A percentile compares a stretch with the other conserved stretches of the same genome.
Conservation (phyloP, 2,329 filamentous ascomycete genomes). For the Colletotrichum sp. region DNA sequence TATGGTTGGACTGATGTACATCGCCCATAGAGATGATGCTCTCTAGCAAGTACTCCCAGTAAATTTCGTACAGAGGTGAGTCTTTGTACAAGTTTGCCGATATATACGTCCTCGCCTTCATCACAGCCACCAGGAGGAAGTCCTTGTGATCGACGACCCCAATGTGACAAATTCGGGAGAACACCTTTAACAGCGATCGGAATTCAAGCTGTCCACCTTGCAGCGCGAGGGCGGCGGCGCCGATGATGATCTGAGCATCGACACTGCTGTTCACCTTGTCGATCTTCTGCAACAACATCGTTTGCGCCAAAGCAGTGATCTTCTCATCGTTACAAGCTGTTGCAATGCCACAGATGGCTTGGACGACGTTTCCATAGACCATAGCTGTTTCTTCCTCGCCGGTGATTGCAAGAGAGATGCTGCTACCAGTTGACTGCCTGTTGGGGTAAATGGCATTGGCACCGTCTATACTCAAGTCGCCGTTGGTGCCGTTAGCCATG, state of each 20-base stretch:
- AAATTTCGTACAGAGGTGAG: constrained; percentile 81
- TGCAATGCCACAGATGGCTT: constrained; percentile 92
- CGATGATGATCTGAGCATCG: constrained; percentile 84
- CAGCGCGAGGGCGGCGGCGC: constrained; percentile 78
- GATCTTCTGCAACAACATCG: constrained; percentile 96
- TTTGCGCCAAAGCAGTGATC: constrained; percentile 90
- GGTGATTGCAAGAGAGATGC: constrained; percentile 77
- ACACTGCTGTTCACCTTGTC: constrained; percentile 81
- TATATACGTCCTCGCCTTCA: constrained; percentile 80
- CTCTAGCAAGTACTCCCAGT: constrained; percentile 83
- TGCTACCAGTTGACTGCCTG: constrained; percentile 71
- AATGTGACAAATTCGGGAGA: constrained; percentile 75
- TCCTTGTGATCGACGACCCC: constrained; percentile 73
- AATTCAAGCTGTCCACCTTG: constrained; percentile 83
- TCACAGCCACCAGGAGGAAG: constrained; percentile 74
- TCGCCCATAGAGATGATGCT: constrained; percentile 91
- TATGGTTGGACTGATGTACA: constrained; percentile 74
- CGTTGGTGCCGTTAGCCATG: constrained; percentile 57
- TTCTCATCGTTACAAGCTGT: constrained; percentile 83
- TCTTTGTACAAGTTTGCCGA: constrained; percentile 71
- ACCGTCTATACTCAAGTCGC: constrained; percentile 34
- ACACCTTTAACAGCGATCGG: constrained; percentile 83
- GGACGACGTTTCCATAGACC: constrained; percentile 88
- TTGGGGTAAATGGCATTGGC: constrained; percentile 55
- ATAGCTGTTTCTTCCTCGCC: constrained; percentile 80